Percentiles rank a stretch among this genome's conserved stretches.
Evolutionary conservation across 2,329 filamentous ascomycete genomes (phyloP).

Genomic region (Periconia sp.): DNA sequence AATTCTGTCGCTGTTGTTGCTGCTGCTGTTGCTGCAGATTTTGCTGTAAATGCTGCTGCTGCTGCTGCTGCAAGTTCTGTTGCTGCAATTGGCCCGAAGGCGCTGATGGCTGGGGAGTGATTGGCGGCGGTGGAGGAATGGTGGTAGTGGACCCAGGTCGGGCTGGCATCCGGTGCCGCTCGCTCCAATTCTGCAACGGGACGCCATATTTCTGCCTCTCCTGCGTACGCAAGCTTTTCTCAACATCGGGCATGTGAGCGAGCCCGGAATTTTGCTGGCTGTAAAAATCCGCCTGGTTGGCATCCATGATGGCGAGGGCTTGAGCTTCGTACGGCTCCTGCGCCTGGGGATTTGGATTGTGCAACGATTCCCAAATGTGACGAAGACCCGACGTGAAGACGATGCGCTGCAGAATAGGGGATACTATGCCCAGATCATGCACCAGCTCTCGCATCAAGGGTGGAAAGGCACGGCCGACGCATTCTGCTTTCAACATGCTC

Average conservation of each 20-base stretch:
- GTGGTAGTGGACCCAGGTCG: not conserved
- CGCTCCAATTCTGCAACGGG: conserved; percentile 3
- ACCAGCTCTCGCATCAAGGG: conserved; percentile 61
- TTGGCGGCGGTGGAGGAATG: not conserved
- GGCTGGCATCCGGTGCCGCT: not conserved
- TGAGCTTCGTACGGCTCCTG: conserved; percentile 10
- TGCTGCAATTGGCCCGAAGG: not conserved
- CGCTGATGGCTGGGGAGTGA: not conserved
- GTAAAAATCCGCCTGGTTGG: conserved; percentile 12
- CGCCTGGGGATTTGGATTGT: not conserved
- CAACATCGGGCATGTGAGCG: not conserved
- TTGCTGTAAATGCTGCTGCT: not conserved
- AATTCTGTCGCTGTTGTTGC: not conserved
- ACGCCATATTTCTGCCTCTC: conserved; percentile 9
- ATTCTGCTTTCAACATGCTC: conserved; percentile 15
- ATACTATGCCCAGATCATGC: conserved; percentile 51
- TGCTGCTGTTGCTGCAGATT: not conserved
- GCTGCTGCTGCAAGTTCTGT: not conserved
- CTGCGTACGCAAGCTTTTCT: not conserved
- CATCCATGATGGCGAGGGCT: conserved; percentile 3
- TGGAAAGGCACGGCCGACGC: conserved; percentile 46
- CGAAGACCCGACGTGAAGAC: conserved; percentile 57
- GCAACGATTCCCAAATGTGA: conserved; percentile 36
- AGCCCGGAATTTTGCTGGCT: not conserved
- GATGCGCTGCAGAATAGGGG: conserved; percentile 55